Percentiles rank a stretch among this genome's conserved stretches.
These are phyloP conservation scores for Westerdykella aurantiaca DNA, from an alignment of 2,329 filamentous ascomycete species.

Conservation along the genomic window DNA sequence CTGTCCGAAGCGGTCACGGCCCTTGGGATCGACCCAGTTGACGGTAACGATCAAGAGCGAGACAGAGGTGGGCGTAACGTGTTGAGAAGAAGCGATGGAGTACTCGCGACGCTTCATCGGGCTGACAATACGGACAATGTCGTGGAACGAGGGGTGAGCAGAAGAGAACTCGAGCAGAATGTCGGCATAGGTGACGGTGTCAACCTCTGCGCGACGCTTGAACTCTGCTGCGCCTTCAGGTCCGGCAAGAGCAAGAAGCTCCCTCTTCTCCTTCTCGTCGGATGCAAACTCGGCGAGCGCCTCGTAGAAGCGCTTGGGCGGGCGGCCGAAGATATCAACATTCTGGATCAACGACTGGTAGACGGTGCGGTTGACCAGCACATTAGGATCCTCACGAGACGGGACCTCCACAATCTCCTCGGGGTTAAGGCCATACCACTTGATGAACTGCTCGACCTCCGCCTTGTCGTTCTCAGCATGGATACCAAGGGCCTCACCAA, in stretches of 20 bases:
- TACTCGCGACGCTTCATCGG: constrained; percentile 97
- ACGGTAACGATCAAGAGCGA: constrained; percentile 96
- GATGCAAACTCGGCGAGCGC: constrained; percentile 77
- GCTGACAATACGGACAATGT: constrained; percentile 78
- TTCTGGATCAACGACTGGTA: constrained; percentile 90
- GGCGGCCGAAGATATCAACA: constrained; percentile 92
- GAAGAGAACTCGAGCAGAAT: constrained; percentile 84
- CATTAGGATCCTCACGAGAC: constrained; percentile 66
- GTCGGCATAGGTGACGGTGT: constrained; percentile 87
- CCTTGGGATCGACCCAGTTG: constrained; percentile 83
- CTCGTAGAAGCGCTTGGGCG: constrained; percentile 97
- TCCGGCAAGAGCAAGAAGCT: constrained; percentile 65
- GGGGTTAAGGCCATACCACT: constrained; percentile 77
- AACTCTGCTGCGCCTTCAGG: constrained; percentile 81
- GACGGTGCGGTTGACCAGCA: constrained; percentile 82
- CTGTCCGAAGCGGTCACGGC: constrained; percentile 85
- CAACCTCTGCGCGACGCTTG: constrained; percentile 85
- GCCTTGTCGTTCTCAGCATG: constrained; percentile 86
- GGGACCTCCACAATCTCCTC: constrained; percentile 88
- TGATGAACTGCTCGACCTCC: constrained; percentile 78
- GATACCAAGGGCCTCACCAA: constrained; percentile 93
- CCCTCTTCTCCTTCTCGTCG: constrained; percentile 75
- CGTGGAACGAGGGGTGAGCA: constrained; percentile 80
- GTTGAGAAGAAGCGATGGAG: constrained; percentile 96
- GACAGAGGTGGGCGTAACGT: constrained; percentile 84